These are phyloP conservation scores for Paramecium primaurelia DNA, from an alignment of 73 alveolate species.

Conservation along the genomic window DNA sequence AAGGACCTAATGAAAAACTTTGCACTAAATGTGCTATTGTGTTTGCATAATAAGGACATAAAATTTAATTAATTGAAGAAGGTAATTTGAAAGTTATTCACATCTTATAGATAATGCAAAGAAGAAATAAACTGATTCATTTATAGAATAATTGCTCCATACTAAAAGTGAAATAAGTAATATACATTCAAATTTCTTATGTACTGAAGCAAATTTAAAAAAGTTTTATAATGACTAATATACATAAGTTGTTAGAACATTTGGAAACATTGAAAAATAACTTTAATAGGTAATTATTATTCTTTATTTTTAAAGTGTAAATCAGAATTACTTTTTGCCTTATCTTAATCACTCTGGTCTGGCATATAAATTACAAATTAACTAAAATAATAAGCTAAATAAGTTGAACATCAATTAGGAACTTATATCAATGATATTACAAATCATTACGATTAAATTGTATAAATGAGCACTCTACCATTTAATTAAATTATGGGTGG, in stretches of 20 bases:
- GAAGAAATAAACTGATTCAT: constrained; percentile 18
- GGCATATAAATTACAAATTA: neutral
- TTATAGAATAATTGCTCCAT: neutral
- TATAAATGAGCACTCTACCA: neutral
- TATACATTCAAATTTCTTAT: neutral
- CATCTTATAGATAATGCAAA: neutral
- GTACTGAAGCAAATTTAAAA: neutral
- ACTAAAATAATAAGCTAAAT: neutral
- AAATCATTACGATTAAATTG: neutral
- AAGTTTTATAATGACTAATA: neutral
- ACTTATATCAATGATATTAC: neutral
- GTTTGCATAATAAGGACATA: neutral
- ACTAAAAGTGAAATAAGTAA: neutral
- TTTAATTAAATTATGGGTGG: constrained; percentile 38
- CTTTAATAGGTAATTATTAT: neutral
- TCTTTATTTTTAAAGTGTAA: neutral
- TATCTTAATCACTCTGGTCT: neutral
- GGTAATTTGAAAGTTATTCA: neutral
- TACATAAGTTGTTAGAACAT: neutral
- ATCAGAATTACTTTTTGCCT: neutral
- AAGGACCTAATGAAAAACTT: neutral
- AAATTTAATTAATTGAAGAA: neutral
- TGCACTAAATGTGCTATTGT: constrained; percentile 21
- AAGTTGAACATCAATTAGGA: neutral
- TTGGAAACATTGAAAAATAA: neutral